Percentiles rank a stretch among this genome's conserved stretches.
These are phyloP conservation scores for Paecilomyces fulvus DNA, from an alignment of 2,329 filamentous ascomycete genomes.

Conservation along the genomic window DNA sequence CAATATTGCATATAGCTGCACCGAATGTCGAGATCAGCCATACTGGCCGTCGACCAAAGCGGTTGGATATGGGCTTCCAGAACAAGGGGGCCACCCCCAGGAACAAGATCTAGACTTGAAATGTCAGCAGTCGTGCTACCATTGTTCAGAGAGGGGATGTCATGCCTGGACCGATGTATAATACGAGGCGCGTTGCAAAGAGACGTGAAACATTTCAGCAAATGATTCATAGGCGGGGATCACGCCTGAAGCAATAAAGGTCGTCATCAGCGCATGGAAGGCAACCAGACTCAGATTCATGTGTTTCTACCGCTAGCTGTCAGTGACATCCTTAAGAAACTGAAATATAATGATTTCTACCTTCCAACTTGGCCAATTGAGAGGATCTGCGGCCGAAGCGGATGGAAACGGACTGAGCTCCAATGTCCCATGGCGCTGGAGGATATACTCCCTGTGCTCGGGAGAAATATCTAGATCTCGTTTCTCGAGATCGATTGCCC, in stretches of 20 bases:
- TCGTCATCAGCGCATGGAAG: constrained; percentile 49
- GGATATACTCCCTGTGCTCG: constrained; percentile 39
- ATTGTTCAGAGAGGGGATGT: background rate
- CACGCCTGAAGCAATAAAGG: constrained; percentile 46
- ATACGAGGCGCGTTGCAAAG: constrained; percentile 43
- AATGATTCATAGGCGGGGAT: constrained; percentile 48
- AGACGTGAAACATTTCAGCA: constrained; percentile 40
- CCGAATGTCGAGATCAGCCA: constrained; percentile 44
- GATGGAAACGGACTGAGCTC: constrained; percentile 48
- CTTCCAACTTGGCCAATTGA: constrained; percentile 15
- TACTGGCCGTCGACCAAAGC: constrained; percentile 46
- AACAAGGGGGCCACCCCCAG: constrained; percentile 45
- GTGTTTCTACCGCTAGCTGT: constrained; percentile 30
- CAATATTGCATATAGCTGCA: constrained; percentile 43
- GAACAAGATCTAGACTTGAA: constrained; percentile 41
- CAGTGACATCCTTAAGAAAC: background rate
- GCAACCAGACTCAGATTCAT: constrained; percentile 45
- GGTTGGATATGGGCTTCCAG: constrained; percentile 44
- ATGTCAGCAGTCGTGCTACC: background rate
- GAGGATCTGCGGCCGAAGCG: constrained; percentile 45
- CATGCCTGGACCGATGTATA: constrained; percentile 34
- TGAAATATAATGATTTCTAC: constrained; percentile 14
- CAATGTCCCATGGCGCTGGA: constrained; percentile 47
- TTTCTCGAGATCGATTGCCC: constrained; percentile 5
- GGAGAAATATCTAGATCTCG: constrained; percentile 11